Percentiles rank a stretch among this genome's conserved stretches.
These are phyloP conservation scores for Medicago arabica DNA, from an alignment of 306 rosid genomes.

Conservation along the genomic window DNA sequence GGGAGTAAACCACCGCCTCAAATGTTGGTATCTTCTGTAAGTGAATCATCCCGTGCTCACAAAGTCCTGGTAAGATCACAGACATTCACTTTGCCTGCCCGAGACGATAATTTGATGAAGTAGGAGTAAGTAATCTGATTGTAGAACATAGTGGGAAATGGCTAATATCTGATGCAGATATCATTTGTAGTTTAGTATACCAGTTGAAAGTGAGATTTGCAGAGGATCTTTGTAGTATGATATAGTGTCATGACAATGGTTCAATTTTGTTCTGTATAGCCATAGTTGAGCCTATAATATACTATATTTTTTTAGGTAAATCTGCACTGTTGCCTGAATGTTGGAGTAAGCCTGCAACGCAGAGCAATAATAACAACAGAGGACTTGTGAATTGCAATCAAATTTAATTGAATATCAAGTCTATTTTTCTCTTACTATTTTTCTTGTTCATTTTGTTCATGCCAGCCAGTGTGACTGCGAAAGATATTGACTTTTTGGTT, in stretches of 20 bases:
- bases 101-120: slow-evolving; percentile 56
- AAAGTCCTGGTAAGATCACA: slow-evolving; percentile 61
- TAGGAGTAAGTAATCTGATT: slow-evolving; percentile 46
- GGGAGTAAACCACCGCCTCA: slow-evolving; percentile 85
- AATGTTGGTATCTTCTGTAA: slow-evolving; percentile 68
- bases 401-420: slow-evolving; percentile 42
- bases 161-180: slow-evolving; percentile 46
- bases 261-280: slow-evolving; percentile 29
- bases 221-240: slow-evolving; percentile 9
- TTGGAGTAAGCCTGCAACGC: slow-evolving; percentile 32
- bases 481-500: background rate
- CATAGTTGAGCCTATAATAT: slow-evolving; percentile 39
- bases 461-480: slow-evolving; percentile 2
- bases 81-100: slow-evolving; percentile 64
- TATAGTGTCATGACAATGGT: slow-evolving; percentile 22
- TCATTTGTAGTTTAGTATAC: slow-evolving; percentile 8
- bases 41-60: slow-evolving; percentile 56
- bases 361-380: slow-evolving; percentile 32
- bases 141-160: slow-evolving; percentile 46
- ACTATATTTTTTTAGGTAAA: slow-evolving; percentile 25
- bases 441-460: slow-evolving; percentile 6
- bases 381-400: slow-evolving; percentile 31
- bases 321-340: slow-evolving; percentile 23
- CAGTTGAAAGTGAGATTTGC: slow-evolving; percentile 40
- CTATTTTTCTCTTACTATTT: slow-evolving; percentile 22